Evolutionary conservation across 2,329 filamentous ascomycete species (phyloP).

Genomic region (Atkinsonella hypoxylon): DNA sequence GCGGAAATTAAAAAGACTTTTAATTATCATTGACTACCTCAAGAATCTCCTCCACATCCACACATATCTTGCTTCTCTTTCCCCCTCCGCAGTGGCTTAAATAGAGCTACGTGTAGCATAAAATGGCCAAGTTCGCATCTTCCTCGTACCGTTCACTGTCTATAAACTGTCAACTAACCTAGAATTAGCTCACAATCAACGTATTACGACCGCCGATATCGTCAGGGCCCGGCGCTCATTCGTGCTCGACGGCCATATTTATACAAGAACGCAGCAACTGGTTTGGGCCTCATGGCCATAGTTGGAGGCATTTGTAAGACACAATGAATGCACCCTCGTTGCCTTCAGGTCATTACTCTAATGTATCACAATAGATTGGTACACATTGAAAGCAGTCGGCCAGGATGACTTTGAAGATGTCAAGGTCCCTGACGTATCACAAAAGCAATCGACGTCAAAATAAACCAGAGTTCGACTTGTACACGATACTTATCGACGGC

Average conservation of each 20-base stretch:
- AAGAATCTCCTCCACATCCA: not conserved
- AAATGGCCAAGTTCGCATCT: conserved; percentile 2
- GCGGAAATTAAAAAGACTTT: not conserved
- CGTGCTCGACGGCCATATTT: conserved; percentile 87
- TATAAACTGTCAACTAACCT: not conserved
- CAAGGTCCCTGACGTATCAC: conserved; percentile 66
- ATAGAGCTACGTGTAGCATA: not conserved
- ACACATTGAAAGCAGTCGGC: conserved; percentile 69
- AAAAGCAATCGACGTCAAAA: conserved; percentile 29
- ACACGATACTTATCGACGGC: not conserved
- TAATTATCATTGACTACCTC: not conserved
- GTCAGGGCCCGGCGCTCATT: conserved; percentile 78
- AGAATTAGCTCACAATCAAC: conserved; percentile 40
- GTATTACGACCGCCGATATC: conserved; percentile 85
- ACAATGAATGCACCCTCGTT: not conserved
- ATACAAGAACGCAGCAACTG: conserved; percentile 76
- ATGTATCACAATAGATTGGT: conserved; percentile 33
- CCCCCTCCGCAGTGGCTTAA: not conserved
- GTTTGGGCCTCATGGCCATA: conserved; percentile 60
- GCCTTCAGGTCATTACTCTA: not conserved
- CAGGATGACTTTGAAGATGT: conserved; percentile 98
- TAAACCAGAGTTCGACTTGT: conserved; percentile 8
- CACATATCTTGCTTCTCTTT: not conserved
- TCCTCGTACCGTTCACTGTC: not conserved
- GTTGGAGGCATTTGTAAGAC: conserved; percentile 78